Evolutionary conservation across 1,284 basidiomycete species (phyloP), one percentile per base, ranked within the genome.

Genomic region (Vanrija sp.): DNA sequence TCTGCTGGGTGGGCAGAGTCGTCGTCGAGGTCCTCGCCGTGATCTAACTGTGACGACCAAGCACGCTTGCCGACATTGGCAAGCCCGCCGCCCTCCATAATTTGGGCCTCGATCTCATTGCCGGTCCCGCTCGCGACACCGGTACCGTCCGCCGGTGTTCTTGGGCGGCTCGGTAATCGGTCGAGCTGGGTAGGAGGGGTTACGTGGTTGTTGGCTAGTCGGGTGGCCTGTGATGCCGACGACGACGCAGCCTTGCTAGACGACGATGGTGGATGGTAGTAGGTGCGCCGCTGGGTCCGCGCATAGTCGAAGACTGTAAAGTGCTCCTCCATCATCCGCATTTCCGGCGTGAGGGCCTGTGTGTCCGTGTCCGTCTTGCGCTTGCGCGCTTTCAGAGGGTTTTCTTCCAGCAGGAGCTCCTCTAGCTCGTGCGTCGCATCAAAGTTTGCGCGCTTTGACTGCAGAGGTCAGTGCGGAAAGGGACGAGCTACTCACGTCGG

Each of bases 401-500:
- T 98, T 71, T 98, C 95, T 75, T 98, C 95, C 10, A 98, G 78
- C 35, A 98, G 74, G 38, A 98, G 78, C 77, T 98, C 95, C 70
- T 98, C 95, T 31, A 98, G 77, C 75, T 98, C 95, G 71, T 98
- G 94, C 15, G 95, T 96, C n/a, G 94, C 94, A 71, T 98, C 95
- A 72, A 98, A 98, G 75, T 98, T 98, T 19, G 95, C 92, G 75
- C 95, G 95, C 78, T 97, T 97, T 20, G 86, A 85, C 91, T 96
- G 72, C 56, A 39, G 16, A 31, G 31, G 42, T 54, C 53, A 57
- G 59, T 46, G 16, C 9, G 15, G 19, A 38, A 25, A 3, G 2
- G 22, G 4, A 27, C 5, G 18, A 6, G 4, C 7, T 15, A 75
- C 75, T 69, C 50, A 73, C 72, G 72, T 98, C 94, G 48, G 95